Conservation (phyloP, 2,329 filamentous ascomycete genomes). For the Paracoccidioides lutzii region DNA sequence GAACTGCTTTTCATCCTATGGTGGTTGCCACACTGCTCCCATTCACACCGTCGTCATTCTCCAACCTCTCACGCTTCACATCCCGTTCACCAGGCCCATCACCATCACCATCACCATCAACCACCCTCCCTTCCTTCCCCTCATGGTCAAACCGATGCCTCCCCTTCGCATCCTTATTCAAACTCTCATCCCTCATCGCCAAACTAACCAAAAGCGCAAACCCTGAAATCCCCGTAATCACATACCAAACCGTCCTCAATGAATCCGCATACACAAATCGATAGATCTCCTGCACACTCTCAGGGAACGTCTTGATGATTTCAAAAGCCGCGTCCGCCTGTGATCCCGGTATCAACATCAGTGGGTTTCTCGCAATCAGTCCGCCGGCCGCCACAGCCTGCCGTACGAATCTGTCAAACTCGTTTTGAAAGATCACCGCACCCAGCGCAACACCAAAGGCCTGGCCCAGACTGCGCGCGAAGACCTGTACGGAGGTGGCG, state of each 20-base stretch:
- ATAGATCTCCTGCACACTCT: neutral
- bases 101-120: neutral
- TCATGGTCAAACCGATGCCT: constrained; percentile 3
- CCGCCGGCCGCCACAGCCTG: neutral
- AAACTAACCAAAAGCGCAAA: neutral
- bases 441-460: constrained; percentile 2
- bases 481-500: constrained; percentile 3
- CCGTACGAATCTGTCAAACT: neutral
- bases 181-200: neutral
- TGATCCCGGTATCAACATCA: neutral
- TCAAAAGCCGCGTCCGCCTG: neutral
- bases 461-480: constrained; percentile 1
- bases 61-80: no score
- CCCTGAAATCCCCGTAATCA: constrained; percentile 1
- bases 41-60: no score
- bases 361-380: neutral
- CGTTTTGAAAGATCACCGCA: constrained; percentile 1
- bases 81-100: neutral
- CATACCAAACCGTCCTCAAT: constrained; percentile 3
- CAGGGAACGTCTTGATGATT: neutral
- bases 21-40: no score
- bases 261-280: constrained; percentile 2
- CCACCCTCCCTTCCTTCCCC: neutral
- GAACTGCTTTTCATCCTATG: no score
- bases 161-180: neutral